Percentiles rank a stretch among this genome's conserved stretches.
Conservation (phyloP, 768 basidiomycete species). For the Ephemerocybe angulata region DNA sequence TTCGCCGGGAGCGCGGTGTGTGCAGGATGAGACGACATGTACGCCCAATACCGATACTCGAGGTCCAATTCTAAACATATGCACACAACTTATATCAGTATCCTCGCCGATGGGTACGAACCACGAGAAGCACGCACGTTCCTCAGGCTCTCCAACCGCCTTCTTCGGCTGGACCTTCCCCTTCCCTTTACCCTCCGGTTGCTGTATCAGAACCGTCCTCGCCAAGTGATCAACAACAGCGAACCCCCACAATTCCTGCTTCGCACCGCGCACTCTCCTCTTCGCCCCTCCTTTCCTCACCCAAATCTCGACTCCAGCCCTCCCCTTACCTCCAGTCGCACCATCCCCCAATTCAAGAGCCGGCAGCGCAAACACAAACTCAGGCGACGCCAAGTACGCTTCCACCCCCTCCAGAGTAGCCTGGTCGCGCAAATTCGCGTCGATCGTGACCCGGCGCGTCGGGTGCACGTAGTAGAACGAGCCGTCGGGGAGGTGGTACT, state of each 20-base stretch:
- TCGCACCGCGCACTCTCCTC: constrained; percentile 8
- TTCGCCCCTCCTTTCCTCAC: constrained; percentile 41
- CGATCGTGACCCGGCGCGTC: constrained; percentile 59
- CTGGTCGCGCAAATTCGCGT: constrained; percentile 58
- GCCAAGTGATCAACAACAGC: constrained; percentile 68
- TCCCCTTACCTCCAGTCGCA: constrained; percentile 21
- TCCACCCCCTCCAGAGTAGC: constrained; percentile 47
- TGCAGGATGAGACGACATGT: constrained; percentile 75
- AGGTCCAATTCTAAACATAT: constrained; percentile 64
- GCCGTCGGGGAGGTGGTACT: constrained; percentile 72
- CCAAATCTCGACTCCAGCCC: constrained; percentile 58
- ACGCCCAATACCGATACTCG: constrained; percentile 81
- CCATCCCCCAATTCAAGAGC: neutral
- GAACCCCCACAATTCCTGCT: constrained; percentile 46
- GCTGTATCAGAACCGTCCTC: constrained; percentile 44
- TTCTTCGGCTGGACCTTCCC: constrained; percentile 21
- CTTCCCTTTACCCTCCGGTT: constrained; percentile 25
- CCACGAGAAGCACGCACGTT: no score
- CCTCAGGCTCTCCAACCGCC: neutral
- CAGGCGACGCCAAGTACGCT: constrained; percentile 39
- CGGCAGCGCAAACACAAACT: neutral
- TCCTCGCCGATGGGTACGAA: constrained; percentile 40
- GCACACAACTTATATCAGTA: no score
- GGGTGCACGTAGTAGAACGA: constrained; percentile 68
- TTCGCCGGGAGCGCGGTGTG: constrained; percentile 55